Percentiles rank a stretch among this genome's conserved stretches.
phyloP scores from a whole-genome alignment of 2,329 filamentous ascomycete species.

The Sclerotinia minor region DNA sequence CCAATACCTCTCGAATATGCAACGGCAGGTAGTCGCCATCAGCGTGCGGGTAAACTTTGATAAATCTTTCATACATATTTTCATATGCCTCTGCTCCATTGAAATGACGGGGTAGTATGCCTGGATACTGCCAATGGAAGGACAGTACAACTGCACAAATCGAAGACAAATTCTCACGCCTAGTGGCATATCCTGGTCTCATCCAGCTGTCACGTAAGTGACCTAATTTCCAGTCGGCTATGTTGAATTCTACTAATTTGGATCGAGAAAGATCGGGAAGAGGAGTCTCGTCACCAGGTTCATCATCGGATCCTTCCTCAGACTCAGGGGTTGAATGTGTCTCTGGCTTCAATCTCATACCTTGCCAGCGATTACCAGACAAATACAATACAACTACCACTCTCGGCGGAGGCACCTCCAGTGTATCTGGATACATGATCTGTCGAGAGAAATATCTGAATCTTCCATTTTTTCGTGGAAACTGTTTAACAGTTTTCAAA shows the following conservation, averaged over 20 bases:
- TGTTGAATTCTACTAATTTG: background rate
- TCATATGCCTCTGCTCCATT: background rate
- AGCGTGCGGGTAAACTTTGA: background rate
- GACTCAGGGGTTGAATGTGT: background rate
- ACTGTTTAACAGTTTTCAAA: background rate
- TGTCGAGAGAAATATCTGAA: background rate
- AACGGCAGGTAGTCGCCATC: background rate
- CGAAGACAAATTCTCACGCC: background rate
- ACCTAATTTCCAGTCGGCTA: background rate
- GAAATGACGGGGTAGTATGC: background rate
- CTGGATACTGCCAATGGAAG: constrained; percentile 8
- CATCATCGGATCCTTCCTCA: background rate
- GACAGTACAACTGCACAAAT: constrained; percentile 5
- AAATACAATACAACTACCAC: background rate
- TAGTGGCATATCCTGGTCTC: background rate
- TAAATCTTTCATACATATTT: background rate
- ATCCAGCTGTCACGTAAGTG: background rate
- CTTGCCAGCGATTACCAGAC: background rate
- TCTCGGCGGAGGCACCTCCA: background rate
- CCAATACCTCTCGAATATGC: background rate
- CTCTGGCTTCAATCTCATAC: background rate
- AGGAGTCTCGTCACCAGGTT: background rate
- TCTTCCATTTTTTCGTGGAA: background rate
- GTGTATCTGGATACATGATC: background rate
- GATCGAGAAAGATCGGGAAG: background rate